Conservation (phyloP, 345 rosid species). For the Melaleuca quinquenervia region DNA sequence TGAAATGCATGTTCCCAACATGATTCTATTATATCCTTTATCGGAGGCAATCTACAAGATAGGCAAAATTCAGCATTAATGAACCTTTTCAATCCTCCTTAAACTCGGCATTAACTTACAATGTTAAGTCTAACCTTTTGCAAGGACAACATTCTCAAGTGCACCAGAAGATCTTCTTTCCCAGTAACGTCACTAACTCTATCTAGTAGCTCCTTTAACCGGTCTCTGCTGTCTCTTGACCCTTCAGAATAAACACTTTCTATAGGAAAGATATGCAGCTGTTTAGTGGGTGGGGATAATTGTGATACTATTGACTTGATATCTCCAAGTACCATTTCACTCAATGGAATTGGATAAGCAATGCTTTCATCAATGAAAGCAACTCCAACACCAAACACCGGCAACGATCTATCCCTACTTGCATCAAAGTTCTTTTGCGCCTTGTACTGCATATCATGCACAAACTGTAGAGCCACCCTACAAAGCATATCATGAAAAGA, state of each 20-base stretch:
- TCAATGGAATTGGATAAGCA: constrained; percentile 14
- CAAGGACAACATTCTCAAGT: constrained; percentile 52
- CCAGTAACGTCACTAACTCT: constrained; percentile 61
- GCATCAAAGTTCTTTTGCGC: constrained; percentile 83
- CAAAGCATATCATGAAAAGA: neutral
- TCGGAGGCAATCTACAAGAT: constrained; percentile 54
- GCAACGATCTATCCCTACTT: constrained; percentile 65
- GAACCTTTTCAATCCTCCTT: neutral
- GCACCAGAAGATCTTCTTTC: constrained; percentile 68
- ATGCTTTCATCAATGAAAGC: constrained; percentile 65
- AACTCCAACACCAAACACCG: constrained; percentile 85
- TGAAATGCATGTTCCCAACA: constrained; percentile 72
- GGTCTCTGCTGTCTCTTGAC: constrained; percentile 33
- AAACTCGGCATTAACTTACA: neutral
- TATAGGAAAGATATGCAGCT: constrained; percentile 48
- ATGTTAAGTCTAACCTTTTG: constrained; percentile 51
- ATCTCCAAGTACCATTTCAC: constrained; percentile 25
- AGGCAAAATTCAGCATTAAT: neutral
- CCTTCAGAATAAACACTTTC: constrained; percentile 41
- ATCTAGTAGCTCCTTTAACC: constrained; percentile 34
- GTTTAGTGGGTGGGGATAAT: constrained; percentile 53
- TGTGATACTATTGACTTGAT: constrained; percentile 31
- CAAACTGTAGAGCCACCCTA: constrained; percentile 82
- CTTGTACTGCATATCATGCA: constrained; percentile 70
- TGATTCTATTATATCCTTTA: constrained; percentile 63